Evolutionary conservation across 164 flowering plant genomes (phyloP).

Genomic region (Umbilicus rupestris): DNA sequence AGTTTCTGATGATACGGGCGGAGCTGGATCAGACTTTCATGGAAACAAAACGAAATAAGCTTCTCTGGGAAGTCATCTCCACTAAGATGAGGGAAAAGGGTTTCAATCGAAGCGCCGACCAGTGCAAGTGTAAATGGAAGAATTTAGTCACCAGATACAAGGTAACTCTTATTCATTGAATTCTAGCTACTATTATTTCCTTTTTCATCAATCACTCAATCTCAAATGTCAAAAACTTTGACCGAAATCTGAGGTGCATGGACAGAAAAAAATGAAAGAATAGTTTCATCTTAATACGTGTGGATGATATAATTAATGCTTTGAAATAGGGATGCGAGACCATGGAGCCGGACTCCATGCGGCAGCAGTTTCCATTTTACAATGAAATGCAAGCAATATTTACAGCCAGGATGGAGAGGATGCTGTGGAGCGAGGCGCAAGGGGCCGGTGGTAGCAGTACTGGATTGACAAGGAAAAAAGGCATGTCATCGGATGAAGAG

Average conservation of each 20-base stretch:
- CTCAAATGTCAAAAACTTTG: background rate
- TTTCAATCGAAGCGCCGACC: conserved; percentile 68
- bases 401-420: conserved; percentile 60
- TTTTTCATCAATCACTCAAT: too few relatives aligned
- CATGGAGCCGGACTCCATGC: conserved; percentile 53
- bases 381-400: conserved; percentile 73
- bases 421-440: conserved; percentile 64
- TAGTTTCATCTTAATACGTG: too few relatives aligned
- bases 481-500: conserved; percentile 45
- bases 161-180: conserved; percentile 21
- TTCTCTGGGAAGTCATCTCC: conserved; percentile 73
- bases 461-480: conserved; percentile 34
- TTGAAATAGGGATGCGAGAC: conserved; percentile 67
- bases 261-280: background rate
- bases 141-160: conserved; percentile 79
- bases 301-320: too few relatives aligned
- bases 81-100: conserved; percentile 74
- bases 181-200: background rate
- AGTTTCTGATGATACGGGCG: conserved; percentile 56
- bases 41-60: conserved; percentile 85
- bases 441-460: conserved; percentile 26
- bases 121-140: conserved; percentile 99
- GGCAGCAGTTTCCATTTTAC: conserved; percentile 82
- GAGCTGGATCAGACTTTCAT: conserved; percentile 77
- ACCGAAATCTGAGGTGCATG: background rate